phyloP scores from a whole-genome alignment of 2,329 filamentous ascomycete genomes.

The Cladosporium oxysporum region DNA sequence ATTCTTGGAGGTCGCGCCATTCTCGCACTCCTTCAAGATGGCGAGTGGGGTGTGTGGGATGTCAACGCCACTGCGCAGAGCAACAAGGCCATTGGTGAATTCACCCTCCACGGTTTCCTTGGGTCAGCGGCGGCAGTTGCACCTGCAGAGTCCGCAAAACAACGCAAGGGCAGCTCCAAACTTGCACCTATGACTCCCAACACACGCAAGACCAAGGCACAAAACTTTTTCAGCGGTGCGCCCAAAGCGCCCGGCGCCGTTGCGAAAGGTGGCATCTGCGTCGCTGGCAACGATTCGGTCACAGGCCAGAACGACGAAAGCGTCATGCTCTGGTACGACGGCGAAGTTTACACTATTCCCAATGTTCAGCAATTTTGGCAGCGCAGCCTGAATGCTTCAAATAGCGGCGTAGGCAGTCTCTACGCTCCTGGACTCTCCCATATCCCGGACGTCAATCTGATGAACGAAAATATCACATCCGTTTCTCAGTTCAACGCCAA shows the following conservation, averaged over 20 bases:
- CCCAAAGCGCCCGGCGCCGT: conserved; percentile 35
- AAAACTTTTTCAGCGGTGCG: conserved; percentile 47
- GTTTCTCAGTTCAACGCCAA: conserved; percentile 46
- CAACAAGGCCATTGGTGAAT: conserved; percentile 30
- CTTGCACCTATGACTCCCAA: conserved; percentile 55
- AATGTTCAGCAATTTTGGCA: conserved; percentile 49
- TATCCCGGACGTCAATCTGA: conserved; percentile 44
- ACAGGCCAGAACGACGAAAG: conserved; percentile 45
- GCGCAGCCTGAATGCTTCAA: conserved; percentile 39
- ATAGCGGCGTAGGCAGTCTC: conserved; percentile 38
- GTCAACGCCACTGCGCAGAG: conserved; percentile 26
- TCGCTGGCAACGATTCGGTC: conserved; percentile 36
- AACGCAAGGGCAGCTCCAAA: conserved; percentile 37
- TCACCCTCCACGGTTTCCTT: conserved; percentile 35
- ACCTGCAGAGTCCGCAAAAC: conserved; percentile 30
- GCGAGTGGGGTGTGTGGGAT: conserved; percentile 58
- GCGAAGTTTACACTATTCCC: conserved; percentile 47
- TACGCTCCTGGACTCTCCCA: conserved; percentile 44
- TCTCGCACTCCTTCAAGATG: conserved; percentile 50
- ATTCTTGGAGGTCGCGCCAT: conserved; percentile 48
- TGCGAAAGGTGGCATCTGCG: conserved; percentile 45
- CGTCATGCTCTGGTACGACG: conserved; percentile 49
- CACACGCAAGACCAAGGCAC: conserved; percentile 49
- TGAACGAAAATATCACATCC: conserved; percentile 46
- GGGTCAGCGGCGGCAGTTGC: conserved; percentile 28